Conservation (phyloP, 495 filamentous ascomycete genomes). For the Lasiosphaeriaceae sp. region DNA sequence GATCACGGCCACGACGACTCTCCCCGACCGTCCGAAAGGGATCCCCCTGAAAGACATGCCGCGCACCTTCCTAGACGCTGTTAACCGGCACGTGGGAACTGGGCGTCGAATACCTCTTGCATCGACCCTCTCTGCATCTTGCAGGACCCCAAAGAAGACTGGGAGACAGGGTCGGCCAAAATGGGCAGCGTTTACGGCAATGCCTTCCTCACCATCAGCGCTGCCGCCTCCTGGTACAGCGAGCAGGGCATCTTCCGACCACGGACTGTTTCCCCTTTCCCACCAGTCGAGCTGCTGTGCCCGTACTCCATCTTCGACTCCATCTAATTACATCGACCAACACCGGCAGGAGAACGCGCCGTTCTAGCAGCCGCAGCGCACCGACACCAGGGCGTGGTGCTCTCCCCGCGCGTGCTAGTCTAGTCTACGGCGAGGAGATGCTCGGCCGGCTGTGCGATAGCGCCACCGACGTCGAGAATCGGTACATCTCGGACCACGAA, state of each 20-base stretch:
- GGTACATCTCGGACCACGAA: neutral
- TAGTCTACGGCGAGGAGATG: neutral
- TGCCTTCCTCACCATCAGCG: conserved; percentile 26
- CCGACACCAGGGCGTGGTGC: neutral
- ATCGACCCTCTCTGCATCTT: no score
- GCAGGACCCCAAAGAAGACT: conserved; percentile 27
- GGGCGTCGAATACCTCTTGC: conserved; percentile 32
- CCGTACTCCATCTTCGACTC: neutral
- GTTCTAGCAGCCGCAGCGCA: neutral
- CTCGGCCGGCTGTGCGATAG: neutral
- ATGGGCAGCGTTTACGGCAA: conserved; percentile 29
- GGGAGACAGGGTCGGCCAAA: conserved; percentile 21
- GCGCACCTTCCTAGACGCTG: conserved; percentile 31
- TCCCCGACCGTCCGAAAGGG: conserved; percentile 6
- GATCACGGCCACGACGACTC: neutral
- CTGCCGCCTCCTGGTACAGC: conserved; percentile 3
- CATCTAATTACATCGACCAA: neutral
- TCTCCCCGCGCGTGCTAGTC: neutral
- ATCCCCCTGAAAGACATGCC: conserved; percentile 15
- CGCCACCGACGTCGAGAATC: neutral
- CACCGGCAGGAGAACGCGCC: neutral
- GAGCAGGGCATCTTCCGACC: conserved; percentile 2
- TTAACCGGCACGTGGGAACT: conserved; percentile 25
- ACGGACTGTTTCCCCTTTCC: neutral
- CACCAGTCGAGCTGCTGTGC: neutral